Conservation (phyloP, 805 yeast genomes). For the Saccharomycopsis malanga region DNA sequence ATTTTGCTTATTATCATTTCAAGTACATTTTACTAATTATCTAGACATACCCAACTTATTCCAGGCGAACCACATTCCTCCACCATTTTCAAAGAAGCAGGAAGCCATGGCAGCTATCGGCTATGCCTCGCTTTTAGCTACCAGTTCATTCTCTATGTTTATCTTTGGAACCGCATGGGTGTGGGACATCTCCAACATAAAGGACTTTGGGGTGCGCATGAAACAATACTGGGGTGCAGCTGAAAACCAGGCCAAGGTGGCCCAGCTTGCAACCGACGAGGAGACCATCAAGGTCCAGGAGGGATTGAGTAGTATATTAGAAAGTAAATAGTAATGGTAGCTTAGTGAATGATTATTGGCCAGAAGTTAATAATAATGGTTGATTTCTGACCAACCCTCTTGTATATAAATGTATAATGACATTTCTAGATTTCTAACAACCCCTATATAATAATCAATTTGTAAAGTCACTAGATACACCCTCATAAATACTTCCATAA, state of each 20-base stretch:
- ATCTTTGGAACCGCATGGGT: conserved; percentile 76
- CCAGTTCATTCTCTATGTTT: conserved; percentile 64
- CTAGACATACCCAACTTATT: conserved; percentile 60
- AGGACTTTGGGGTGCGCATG: conserved; percentile 68
- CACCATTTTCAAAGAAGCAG: conserved; percentile 67
- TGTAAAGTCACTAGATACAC: too few species aligned
- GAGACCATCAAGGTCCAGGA: conserved; percentile 54
- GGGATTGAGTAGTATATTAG: conserved; percentile 43
- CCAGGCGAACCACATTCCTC: conserved; percentile 82
- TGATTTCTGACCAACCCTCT: too few species aligned
- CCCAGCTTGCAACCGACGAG: conserved; percentile 45
- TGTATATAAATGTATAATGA: too few species aligned
- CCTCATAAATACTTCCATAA: too few species aligned
- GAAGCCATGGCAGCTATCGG: conserved; percentile 85
- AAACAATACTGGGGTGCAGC: conserved; percentile 62
- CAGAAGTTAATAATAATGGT: too few species aligned
- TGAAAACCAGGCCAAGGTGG: conserved; percentile 42
- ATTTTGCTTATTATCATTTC: too few species aligned
- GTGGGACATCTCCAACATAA: conserved; percentile 58
- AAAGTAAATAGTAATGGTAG: too few species aligned
- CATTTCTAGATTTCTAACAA: too few species aligned
- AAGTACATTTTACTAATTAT: not conserved
- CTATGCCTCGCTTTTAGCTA: conserved; percentile 70
- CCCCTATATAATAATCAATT: too few species aligned
- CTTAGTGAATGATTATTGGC: too few species aligned